Conservation (phyloP, 345 rosid species). For the Garcia nutans region DNA sequence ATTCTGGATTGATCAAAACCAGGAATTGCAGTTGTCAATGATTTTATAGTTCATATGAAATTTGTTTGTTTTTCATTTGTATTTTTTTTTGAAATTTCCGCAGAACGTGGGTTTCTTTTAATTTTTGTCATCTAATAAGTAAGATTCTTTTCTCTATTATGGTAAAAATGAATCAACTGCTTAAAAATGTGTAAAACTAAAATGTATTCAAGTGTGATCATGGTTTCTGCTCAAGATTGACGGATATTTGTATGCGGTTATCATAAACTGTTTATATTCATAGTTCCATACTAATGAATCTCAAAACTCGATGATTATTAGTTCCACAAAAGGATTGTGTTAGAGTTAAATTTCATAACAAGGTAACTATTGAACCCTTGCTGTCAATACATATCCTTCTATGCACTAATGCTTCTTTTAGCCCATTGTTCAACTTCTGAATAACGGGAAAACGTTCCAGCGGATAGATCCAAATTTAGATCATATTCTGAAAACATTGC, state of each 20-base stretch:
- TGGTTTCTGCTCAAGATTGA: neutral
- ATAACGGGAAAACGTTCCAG: neutral
- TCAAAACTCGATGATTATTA: neutral
- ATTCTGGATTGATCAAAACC: neutral
- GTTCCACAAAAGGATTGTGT: neutral
- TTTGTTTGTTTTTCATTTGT: neutral
- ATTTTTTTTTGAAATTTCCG: neutral
- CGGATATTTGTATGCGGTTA: too few relatives aligned
- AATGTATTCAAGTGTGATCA: neutral
- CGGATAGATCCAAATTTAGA: neutral
- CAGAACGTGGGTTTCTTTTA: neutral
- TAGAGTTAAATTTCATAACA: neutral
- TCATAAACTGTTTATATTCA: neutral
- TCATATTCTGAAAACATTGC: neutral
- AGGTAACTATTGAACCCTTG: neutral
- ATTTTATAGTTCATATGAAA: neutral
- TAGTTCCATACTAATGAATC: neutral
- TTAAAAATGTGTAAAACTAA: neutral
- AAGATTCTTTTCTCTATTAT: neutral
- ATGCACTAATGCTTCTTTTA: neutral
- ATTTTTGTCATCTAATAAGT: neutral
- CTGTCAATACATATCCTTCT: neutral
- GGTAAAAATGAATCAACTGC: neutral
- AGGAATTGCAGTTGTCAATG: neutral
- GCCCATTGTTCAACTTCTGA: too few relatives aligned